Evolutionary conservation across 176 grass and related monocot genomes (phyloP), one percentile per base, ranked within the genome.

Genomic region (Oryza brachyantha): DNA sequence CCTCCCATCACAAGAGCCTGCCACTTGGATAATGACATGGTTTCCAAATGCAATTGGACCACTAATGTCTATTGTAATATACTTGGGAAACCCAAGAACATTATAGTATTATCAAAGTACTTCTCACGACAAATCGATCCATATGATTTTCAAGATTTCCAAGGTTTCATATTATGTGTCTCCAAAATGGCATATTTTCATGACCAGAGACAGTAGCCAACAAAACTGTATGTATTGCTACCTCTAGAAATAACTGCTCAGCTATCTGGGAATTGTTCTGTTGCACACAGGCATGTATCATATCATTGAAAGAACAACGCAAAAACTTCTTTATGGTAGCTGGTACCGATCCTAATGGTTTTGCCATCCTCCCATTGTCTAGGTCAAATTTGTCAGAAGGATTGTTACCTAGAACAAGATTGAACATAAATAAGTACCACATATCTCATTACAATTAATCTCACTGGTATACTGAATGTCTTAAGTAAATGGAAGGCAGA

Each of bases 261-360:
- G 89, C 87, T 75, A 97, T 82, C 40, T 90, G 65, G 62, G 3
- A 83, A 29, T 90, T 88, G 7, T 74, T 63, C 48, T 55, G 42
- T 36, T 54, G 32, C 79, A 77, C 92, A 52, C 89, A 94, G 5
- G 73, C 80, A 89, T 88, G 83, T 72, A 97, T 70, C 11, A 92
- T 76, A 84, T 97, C 91, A 78, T 92, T 97, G 79, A 94, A 97
- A 70, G 95, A 80, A 76, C 89, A 92, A 78, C 83, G 84, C 77
- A 97, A 79, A 34, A 92, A 37, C 14, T 38, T 84, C 74, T 64
- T 81, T 81, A 86, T 62, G 59, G 81, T 72, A 70, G 19, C 12
- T 61, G 86, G 82, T 87, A 70, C 61, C 57, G 24, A 88, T 67
- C 65, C 36, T 6, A 66, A 82, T 37, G 13, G 22, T 17, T 81